These are phyloP conservation scores for Hirsutella rhossiliensis DNA, from an alignment of 2,329 filamentous ascomycete genomes.

Conservation along the genomic window DNA sequence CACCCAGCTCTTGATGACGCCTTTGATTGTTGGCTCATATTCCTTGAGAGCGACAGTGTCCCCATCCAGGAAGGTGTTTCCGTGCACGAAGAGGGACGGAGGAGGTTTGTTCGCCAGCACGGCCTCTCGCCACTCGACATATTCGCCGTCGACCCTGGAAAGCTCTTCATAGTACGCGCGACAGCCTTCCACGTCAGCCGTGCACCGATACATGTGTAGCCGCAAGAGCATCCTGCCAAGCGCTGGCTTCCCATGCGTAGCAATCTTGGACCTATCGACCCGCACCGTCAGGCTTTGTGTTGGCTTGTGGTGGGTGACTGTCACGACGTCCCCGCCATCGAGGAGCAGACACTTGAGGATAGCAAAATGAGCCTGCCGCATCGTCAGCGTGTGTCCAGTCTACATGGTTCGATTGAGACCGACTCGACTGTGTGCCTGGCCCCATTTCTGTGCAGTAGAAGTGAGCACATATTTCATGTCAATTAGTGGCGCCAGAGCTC, in stretches of 20 bases:
- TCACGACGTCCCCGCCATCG: slow-evolving; percentile 37
- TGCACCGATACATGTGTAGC: slow-evolving; percentile 51
- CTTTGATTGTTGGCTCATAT: not conserved
- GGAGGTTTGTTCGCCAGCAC: slow-evolving; percentile 45
- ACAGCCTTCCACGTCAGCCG: slow-evolving; percentile 41
- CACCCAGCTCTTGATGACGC: slow-evolving; percentile 28
- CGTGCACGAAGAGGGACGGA: slow-evolving; percentile 36
- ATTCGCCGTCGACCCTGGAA: slow-evolving; percentile 39
- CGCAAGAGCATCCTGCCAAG: slow-evolving; percentile 46
- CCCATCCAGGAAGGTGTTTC: not conserved
- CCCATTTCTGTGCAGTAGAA: slow-evolving; percentile 23
- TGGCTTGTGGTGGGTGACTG: slow-evolving; percentile 31
- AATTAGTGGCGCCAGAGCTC: too few species aligned
- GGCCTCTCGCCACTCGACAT: slow-evolving; percentile 39
- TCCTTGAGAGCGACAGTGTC: not conserved
- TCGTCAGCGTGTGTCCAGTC: too few species aligned
- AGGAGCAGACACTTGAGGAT: slow-evolving; percentile 47
- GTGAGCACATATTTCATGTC: too few species aligned
- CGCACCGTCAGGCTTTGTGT: slow-evolving; percentile 36
- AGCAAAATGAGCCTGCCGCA: slow-evolving; percentile 38
- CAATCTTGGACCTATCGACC: slow-evolving; percentile 46
- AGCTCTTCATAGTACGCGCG: slow-evolving; percentile 45
- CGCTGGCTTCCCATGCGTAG: slow-evolving; percentile 41
- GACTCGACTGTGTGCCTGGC: slow-evolving; percentile 22
- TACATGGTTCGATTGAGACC: too few species aligned